phyloP scores from a whole-genome alignment of 2,329 filamentous ascomycete species.

The Alternaria hordeiaustralica region DNA sequence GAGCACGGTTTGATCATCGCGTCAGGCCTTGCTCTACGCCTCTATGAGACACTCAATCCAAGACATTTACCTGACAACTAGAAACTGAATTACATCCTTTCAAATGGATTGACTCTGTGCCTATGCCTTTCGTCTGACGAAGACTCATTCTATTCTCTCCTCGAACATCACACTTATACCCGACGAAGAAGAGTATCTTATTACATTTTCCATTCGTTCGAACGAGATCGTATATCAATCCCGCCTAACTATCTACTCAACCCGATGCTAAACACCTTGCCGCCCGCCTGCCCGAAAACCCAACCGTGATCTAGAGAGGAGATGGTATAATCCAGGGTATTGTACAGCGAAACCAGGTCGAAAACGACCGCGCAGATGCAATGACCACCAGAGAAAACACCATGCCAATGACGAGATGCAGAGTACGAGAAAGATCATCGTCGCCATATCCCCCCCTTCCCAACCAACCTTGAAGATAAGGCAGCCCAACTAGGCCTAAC shows the following conservation, averaged over 20 bases:
- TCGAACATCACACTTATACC: not conserved
- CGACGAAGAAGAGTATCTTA: not conserved
- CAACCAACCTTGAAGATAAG: conserved; percentile 1
- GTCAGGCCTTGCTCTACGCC: not conserved
- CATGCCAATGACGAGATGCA: conserved; percentile 2
- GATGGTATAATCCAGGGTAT: conserved; percentile 48
- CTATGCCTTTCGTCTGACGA: not conserved
- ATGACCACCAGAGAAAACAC: conserved; percentile 3
- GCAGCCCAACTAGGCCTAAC: conserved; percentile 4
- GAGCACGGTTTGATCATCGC: not conserved
- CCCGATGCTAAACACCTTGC: not conserved
- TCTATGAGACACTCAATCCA: not conserved
- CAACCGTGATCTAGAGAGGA: conserved; percentile 40
- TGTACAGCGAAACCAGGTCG: conserved; percentile 34
- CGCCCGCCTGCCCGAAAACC: not conserved
- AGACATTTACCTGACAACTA: not conserved
- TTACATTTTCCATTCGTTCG: not conserved
- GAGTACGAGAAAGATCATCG: not conserved
- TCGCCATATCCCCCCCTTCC: not conserved
- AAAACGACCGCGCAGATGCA: conserved; percentile 6
- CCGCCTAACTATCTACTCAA: not conserved
- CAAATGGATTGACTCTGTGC: not conserved
- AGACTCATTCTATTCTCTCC: not conserved
- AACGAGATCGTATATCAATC: not conserved
- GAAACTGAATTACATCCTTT: not conserved